Conservation (phyloP, 2,329 filamentous ascomycete species). For the Daldinia eschscholtzii region DNA sequence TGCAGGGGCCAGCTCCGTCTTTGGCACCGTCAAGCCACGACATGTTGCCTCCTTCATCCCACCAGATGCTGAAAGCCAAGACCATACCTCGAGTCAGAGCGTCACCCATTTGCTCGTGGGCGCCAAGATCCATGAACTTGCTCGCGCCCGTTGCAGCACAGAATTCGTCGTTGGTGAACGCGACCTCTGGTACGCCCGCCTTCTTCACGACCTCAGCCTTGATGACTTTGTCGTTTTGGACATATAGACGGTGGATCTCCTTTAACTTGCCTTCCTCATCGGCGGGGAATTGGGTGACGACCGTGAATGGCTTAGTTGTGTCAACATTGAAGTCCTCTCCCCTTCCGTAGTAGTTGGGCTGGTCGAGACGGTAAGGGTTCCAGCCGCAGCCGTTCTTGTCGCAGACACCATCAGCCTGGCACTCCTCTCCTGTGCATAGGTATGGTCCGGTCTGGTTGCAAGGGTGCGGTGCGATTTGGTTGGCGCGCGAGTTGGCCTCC, state of each 20-base stretch:
- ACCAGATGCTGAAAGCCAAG: constrained; percentile 65
- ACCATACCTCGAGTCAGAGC: constrained; percentile 62
- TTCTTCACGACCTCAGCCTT: constrained; percentile 51
- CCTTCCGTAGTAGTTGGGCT: constrained; percentile 52
- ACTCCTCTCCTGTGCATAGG: constrained; percentile 51
- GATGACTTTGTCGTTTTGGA: constrained; percentile 54
- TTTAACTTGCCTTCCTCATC: constrained; percentile 50
- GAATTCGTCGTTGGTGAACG: constrained; percentile 54
- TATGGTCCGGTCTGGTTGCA: constrained; percentile 53
- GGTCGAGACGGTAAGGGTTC: constrained; percentile 54
- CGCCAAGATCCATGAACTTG: constrained; percentile 55
- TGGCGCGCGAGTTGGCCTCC: constrained; percentile 55
- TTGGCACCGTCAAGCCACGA: constrained; percentile 66
- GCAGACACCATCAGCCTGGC: constrained; percentile 51
- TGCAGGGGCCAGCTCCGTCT: constrained; percentile 64
- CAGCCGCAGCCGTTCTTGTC: constrained; percentile 55
- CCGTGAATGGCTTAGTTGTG: constrained; percentile 54
- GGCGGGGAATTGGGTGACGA: constrained; percentile 56
- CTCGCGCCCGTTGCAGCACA: constrained; percentile 53
- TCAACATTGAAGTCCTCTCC: constrained; percentile 52
- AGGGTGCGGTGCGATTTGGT: constrained; percentile 55
- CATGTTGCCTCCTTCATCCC: constrained; percentile 64
- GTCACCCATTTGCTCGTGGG: constrained; percentile 58
- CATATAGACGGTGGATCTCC: constrained; percentile 54
- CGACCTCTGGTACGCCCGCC: constrained; percentile 52